Evolutionary conservation across 192 early-diverging fungal species (phyloP), one percentile per base, ranked within the genome.

Genomic region (Rhizophagus clarus): DNA sequence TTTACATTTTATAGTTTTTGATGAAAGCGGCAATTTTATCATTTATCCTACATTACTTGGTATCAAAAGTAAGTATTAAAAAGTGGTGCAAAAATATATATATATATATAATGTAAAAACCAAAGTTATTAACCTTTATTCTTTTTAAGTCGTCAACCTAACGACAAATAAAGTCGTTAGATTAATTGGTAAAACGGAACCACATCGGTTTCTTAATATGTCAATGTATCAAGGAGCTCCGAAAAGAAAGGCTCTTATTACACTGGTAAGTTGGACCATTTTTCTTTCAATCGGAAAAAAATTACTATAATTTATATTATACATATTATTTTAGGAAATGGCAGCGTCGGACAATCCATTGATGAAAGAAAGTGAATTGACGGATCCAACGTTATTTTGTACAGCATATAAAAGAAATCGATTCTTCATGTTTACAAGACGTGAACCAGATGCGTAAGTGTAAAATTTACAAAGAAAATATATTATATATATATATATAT

Each of bases 31-130:
- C 9, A 86, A 94, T 76, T 96, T 96, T 80, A 81, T 99, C 74
- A 91, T 98, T 77, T 97, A 96, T 83, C 88, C 95, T 24, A 97
- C 96, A n/a, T 84, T 98, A 37, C 87, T 98, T 77, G 98, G 98
- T 20, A 96, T 99, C 80, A 99, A 99, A 84, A 81, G 86, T 87
- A 77, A 71, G n/a, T 66, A 9, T 40, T 37, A 37, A 37, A 32
- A 32, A 14, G 17, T 40, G 67, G 2, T 45, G 0, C 22, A 3
- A 8, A 24, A 9, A 32, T 4, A 10, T 5, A 40, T 37, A 37
- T 37, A 37, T 37, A 37, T 37, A 37, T 37, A 37, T 37, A 3
- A 37, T 5, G 34, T 3, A 37, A 37, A 37, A 37, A 37, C 5
- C 5, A 37, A 37, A 37, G 2, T 80, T 56, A 28, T 49, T 73